Base-by-base conservation (phyloP, 768 basidiomycete species). In the Agrocybe praecox region DNA sequence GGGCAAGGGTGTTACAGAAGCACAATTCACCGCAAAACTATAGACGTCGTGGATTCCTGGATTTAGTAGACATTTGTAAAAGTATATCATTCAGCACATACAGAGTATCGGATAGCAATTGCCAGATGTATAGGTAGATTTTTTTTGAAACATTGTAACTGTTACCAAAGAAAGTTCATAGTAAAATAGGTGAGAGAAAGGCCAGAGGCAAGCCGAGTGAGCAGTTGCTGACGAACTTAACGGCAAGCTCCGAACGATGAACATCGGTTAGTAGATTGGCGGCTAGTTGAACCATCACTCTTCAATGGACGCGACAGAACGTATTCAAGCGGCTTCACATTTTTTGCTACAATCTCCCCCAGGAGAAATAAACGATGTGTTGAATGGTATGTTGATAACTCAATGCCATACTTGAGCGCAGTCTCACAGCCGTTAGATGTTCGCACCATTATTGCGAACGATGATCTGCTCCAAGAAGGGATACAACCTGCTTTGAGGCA, bases 351-450 rank as follows among this genome's bases (percentile, higher is more conserved):
- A 97, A 69, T 87, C 93, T 1, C 96, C 96, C 22, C 96, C 96
- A 0, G 96, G 96, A 45, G 92, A 98, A 77, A 94, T 98, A 62
- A 97, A 96, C 72, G 96, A 98, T 75, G 95, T 97, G 17, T 78
- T 98, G 52, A 92, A 92, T 65, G 94, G 94, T 92, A 57, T 60
- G 73, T 47, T 58, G 44, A 43, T 53, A 26, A 42, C 54, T 48
- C 46, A 19, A n/a, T 22, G 26, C 18, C 44, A 50, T 19, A 45
- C n/a, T 29, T 33, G 43, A 19, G 52, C 29, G 10, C 21, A 21
- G 36, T 24, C 58, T 65, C 43, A 40, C 34, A 34, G 44, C 18
- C 29, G 21, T 32, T 66, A 96, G 96, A 98, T 76, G 85, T 98
- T 51, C 91, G 95, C 65, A 86, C 82, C 69, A 92, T 98, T 69